Evolutionary conservation across 1,139 yeast species (phyloP).

Genomic region (Suhomyces atakaporum): DNA sequence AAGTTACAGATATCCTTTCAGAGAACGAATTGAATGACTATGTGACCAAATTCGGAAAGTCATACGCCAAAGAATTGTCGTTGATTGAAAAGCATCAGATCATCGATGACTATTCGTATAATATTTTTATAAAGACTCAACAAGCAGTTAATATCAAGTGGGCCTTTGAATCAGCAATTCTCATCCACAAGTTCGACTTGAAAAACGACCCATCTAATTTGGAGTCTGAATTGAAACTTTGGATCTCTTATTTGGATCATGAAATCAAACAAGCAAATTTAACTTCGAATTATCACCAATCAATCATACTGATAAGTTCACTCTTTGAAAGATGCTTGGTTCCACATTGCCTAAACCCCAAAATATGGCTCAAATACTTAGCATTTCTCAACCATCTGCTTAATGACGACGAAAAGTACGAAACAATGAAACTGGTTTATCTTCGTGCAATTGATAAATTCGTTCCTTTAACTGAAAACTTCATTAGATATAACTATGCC

Average conservation of each 20-base stretch:
- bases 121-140: constrained; percentile 50
- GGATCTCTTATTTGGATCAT: constrained; percentile 55
- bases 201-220: constrained; percentile 19
- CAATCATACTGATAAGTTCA: constrained; percentile 22
- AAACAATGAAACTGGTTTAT: constrained; percentile 35
- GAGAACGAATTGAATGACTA: constrained; percentile 23
- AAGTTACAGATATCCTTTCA: constrained; percentile 34
- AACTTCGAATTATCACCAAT: not conserved
- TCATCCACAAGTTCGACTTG: constrained; percentile 42
- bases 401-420: constrained; percentile 18
- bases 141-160: constrained; percentile 55
- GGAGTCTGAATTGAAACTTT: constrained; percentile 39
- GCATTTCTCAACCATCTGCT: constrained; percentile 34
- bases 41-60: constrained; percentile 25
- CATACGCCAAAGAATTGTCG: constrained; percentile 25
- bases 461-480: constrained; percentile 43
- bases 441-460: constrained; percentile 45
- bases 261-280: constrained; percentile 29
- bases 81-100: constrained; percentile 37
- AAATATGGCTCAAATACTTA: constrained; percentile 62
- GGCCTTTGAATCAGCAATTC: constrained; percentile 59
- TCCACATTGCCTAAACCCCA: constrained; percentile 53
- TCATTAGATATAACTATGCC: constrained; percentile 45
- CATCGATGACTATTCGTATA: constrained; percentile 45
- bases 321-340: constrained; percentile 62